Conservation (phyloP, 306 rosid species). For the Mucuna pruriens region DNA sequence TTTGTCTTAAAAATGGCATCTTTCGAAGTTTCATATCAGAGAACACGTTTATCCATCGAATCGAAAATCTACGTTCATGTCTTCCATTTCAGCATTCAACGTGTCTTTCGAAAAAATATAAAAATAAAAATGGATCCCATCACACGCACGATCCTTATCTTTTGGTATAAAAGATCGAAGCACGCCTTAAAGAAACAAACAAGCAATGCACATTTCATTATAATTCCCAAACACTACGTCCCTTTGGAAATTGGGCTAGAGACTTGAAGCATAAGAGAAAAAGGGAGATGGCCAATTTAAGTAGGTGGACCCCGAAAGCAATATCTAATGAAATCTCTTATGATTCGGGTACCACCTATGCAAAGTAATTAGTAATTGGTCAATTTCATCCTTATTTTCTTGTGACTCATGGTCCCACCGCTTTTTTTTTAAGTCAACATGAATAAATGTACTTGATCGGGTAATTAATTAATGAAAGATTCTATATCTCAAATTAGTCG, state of each 20-base stretch:
- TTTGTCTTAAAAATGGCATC: background rate
- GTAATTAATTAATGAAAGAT: background rate
- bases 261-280: background rate
- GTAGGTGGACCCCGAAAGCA: conserved; percentile 37
- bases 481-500: background rate
- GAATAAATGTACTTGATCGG: background rate
- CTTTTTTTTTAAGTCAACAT: conserved; percentile 41
- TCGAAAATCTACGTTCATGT: no score
- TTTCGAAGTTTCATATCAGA: no score
- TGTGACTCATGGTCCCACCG: conserved; percentile 34
- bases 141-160: background rate
- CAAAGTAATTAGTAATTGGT: conserved; percentile 35
- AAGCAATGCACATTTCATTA: background rate
- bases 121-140: no score
- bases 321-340: conserved; percentile 47
- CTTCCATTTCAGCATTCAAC: background rate
- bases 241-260: conserved; percentile 17
- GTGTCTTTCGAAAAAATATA: background rate
- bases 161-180: background rate
- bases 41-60: no score
- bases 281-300: conserved; percentile 15
- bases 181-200: background rate
- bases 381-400: conserved; percentile 39
- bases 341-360: conserved; percentile 45
- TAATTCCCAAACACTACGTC: background rate